Percentiles rank a stretch among this genome's conserved stretches.
phyloP scores from a whole-genome alignment of 805 yeast species.

The Candida methanosorbosa region DNA sequence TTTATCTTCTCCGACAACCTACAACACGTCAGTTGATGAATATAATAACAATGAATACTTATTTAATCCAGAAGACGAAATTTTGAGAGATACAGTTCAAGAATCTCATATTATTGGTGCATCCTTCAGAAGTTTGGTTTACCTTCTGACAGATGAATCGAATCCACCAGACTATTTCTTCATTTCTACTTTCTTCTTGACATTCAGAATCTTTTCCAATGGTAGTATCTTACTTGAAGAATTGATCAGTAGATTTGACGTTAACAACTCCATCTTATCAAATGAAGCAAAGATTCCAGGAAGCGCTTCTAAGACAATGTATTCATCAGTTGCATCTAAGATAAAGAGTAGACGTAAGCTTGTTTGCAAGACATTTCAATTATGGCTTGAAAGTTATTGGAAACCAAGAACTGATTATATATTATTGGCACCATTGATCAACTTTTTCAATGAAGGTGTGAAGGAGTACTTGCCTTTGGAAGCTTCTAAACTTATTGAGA shows the following conservation, averaged over 20 bases:
- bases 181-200: conserved; percentile 65
- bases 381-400: conserved; percentile 93
- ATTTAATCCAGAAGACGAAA: conserved; percentile 29
- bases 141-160: conserved; percentile 57
- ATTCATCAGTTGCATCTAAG: conserved; percentile 32
- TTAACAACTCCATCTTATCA: conserved; percentile 26
- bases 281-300: conserved; percentile 14
- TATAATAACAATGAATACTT: no score
- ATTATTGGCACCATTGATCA: conserved; percentile 60
- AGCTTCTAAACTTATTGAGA: conserved; percentile 49
- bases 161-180: conserved; percentile 58
- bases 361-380: conserved; percentile 59
- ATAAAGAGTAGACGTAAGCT: conserved; percentile 55
- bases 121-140: conserved; percentile 60
- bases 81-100: conserved; percentile 36
- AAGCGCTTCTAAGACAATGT: conserved; percentile 13
- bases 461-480: conserved; percentile 55
- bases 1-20: not conserved
- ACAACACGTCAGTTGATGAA: not conserved
- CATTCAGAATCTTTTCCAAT: conserved; percentile 63
- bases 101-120: conserved; percentile 54
- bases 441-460: conserved; percentile 75
- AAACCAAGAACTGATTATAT: conserved; percentile 49
- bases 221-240: conserved; percentile 62
- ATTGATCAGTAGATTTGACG: conserved; percentile 57